A percentile compares a stretch with the other conserved stretches of the same genome.
phyloP scores from a whole-genome alignment of 1,284 basidiomycete genomes.

The Melampsora americana region DNA sequence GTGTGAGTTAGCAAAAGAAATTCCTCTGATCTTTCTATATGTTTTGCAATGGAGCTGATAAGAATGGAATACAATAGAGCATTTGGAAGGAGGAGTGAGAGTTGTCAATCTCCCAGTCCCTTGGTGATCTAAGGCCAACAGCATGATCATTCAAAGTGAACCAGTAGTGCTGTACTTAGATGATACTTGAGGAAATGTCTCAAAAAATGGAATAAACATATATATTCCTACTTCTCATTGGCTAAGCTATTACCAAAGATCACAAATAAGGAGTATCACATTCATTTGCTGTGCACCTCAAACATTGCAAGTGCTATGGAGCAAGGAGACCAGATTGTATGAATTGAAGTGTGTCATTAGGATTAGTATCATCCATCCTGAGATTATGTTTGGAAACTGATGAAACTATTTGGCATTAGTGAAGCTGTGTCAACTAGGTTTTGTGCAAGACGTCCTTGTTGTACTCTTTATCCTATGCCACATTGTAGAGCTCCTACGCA shows the following conservation, averaged over 20 bases:
- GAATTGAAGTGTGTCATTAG: conserved; percentile 8
- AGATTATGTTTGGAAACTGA: too few relatives aligned
- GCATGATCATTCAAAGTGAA: neutral
- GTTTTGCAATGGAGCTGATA: neutral
- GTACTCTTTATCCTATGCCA: neutral
- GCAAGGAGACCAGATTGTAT: conserved; percentile 4
- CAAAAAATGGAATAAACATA: conserved; percentile 26
- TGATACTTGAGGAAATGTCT: neutral
- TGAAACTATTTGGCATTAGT: too few relatives aligned
- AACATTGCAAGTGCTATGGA: conserved; percentile 6
- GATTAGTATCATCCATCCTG: too few relatives aligned
- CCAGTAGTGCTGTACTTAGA: neutral
- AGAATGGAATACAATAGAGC: neutral
- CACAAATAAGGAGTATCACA: conserved; percentile 13
- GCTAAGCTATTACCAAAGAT: neutral
- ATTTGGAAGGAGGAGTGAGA: neutral
- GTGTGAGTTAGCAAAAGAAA: neutral
- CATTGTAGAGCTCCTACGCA: too few relatives aligned
- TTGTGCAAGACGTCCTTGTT: neutral
- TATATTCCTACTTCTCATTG: conserved; percentile 11
- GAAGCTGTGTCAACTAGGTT: too few relatives aligned
- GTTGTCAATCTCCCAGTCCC: neutral
- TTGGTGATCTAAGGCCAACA: neutral
- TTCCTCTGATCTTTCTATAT: too few relatives aligned
- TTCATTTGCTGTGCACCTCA: too few relatives aligned